Base-by-base conservation (phyloP, 768 basidiomycete genomes). In the Calocybe indica region DNA sequence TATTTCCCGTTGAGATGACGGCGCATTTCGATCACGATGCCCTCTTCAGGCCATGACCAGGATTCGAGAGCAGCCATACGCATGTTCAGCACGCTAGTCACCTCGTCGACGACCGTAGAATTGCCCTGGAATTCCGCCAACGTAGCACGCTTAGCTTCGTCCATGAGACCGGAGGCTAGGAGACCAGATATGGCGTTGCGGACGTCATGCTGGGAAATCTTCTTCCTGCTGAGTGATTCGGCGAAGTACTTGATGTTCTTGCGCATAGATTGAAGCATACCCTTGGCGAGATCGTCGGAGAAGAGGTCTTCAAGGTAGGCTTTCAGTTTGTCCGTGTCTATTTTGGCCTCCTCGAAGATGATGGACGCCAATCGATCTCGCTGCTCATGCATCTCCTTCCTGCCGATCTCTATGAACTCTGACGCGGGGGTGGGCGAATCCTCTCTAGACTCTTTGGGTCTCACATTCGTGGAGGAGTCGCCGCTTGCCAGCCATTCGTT, bases 1-100 rank as follows among this genome's bases (percentile, higher is more conserved):
- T 75, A 76, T 59, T 74, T 75, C 1, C 75, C 75, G 50, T 72
- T 73, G 31, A 77, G 58, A 60, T 71, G 68, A 5, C 74, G 63
- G 10, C 74, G 65, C 63, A 75, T 72, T 43, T 77, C 72, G 5
- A 76, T 61, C 22, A 52, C 43, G 14, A 71, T 59, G 1, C 74
- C 74, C 28, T 69, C 64, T 2, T 52, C 51, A 3, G 73, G 72
- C 74, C 74, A 77, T 1, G 64, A 52, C 74, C 75, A 76, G 4
- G 62, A 50, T 3, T 68, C 64, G 7, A 76, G 49, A 44, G 62
- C 62, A 2, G 67, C 62, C 40, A 75, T 58, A 1, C 72, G 70
- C 74, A 77, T 75, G 30, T 63, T 73, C 37, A 76, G 51, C 1
- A 75, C 72, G 37, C 67, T 74, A 2, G 71, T 64, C 2, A 76